A percentile compares a stretch with the other conserved stretches of the same genome.
Evolutionary conservation across 75 land plant species (phyloP).

Genomic region (Chamaecyparis obtusa): DNA sequence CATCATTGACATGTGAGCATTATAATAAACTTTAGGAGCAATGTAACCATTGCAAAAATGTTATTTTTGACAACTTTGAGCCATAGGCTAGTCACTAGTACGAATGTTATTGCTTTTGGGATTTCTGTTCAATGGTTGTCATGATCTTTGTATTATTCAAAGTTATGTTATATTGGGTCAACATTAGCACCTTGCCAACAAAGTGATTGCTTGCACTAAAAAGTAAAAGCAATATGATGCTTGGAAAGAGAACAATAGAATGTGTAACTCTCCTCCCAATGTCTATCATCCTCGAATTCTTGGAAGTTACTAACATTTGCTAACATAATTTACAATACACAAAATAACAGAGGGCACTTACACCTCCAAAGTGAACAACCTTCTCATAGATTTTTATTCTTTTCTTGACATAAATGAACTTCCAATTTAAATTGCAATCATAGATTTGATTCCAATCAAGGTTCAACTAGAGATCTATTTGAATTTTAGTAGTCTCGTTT

Average conservation of each 20-base stretch:
- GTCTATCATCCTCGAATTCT: too few species aligned
- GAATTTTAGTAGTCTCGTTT: not conserved
- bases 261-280: too few species aligned
- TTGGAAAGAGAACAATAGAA: not conserved
- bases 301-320: too few species aligned
- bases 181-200: too few species aligned
- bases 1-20: not conserved
- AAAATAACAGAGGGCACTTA: too few species aligned
- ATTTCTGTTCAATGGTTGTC: not conserved
- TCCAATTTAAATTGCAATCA: too few species aligned
- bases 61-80: too few species aligned
- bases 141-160: too few species aligned
- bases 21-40: not conserved
- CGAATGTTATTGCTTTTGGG: not conserved
- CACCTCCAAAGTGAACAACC: not conserved
- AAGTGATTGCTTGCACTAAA: not conserved
- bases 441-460: not conserved
- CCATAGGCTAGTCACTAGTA: not conserved
- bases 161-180: too few species aligned
- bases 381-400: not conserved
- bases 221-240: not conserved
- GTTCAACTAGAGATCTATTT: not conserved
- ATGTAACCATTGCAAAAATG: not conserved
- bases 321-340: too few species aligned
- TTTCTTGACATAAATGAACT: not conserved